Percentiles rank a stretch among this genome's conserved stretches.
These are phyloP conservation scores for Pyrrhoderma lamaoense DNA, from an alignment of 1,284 basidiomycete genomes.

Conservation along the genomic window DNA sequence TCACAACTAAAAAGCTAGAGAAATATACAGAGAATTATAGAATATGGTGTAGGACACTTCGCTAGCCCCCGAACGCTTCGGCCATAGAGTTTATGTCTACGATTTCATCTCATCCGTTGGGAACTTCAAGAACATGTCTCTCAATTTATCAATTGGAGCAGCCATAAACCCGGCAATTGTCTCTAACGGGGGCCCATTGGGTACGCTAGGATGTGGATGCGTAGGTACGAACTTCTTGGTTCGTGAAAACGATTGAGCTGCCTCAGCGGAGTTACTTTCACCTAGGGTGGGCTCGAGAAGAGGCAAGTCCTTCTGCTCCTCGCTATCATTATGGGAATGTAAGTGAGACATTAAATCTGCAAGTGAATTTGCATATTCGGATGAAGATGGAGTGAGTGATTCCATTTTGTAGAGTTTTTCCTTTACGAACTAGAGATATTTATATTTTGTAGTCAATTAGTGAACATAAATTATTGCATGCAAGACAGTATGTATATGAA, in stretches of 20 bases:
- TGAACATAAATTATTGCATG: neutral
- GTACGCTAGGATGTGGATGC: slow-evolving; percentile 43
- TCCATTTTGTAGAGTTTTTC: slow-evolving; percentile 43
- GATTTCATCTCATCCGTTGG: slow-evolving; percentile 49
- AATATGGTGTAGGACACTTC: too few relatives aligned
- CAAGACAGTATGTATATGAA: neutral
- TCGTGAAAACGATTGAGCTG: slow-evolving; percentile 42
- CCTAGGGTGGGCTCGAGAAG: slow-evolving; percentile 42
- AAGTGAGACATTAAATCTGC: slow-evolving; percentile 41
- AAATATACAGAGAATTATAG: too few relatives aligned
- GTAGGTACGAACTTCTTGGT: slow-evolving; percentile 64
- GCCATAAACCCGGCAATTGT: slow-evolving; percentile 49
- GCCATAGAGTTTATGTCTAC: too few relatives aligned
- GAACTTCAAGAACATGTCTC: slow-evolving; percentile 50
- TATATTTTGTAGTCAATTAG: neutral
- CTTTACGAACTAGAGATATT: slow-evolving; percentile 36
- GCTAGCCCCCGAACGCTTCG: too few relatives aligned
- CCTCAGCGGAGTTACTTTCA: slow-evolving; percentile 32
- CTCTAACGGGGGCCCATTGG: slow-evolving; percentile 54
- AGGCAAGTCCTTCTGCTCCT: slow-evolving; percentile 51
- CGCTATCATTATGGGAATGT: slow-evolving; percentile 46
- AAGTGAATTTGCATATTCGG: slow-evolving; percentile 36
- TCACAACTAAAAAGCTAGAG: too few relatives aligned
- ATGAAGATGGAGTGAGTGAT: slow-evolving; percentile 33
- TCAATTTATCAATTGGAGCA: slow-evolving; percentile 54